These are phyloP conservation scores for Rhypophila decipiens DNA, from an alignment of 495 filamentous ascomycete species.

Conservation along the genomic window DNA sequence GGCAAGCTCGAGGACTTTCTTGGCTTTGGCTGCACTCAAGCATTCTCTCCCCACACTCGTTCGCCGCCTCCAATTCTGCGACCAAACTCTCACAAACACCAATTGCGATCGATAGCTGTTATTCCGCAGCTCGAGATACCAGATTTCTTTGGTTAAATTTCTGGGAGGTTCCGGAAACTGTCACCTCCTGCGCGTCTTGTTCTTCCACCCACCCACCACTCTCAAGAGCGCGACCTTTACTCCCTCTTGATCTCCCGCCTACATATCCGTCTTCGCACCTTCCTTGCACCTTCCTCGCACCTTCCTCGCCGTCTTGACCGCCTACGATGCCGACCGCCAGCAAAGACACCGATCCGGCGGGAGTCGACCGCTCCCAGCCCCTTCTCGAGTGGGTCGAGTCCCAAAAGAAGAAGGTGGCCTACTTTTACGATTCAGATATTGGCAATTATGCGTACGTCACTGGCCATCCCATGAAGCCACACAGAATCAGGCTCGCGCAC, in stretches of 20 bases:
- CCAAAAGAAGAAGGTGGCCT: slow-evolving; percentile 69
- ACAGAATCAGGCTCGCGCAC: slow-evolving; percentile 94
- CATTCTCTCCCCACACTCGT: not conserved
- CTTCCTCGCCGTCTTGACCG: no score
- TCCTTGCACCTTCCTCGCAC: no score
- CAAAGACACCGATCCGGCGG: slow-evolving; percentile 22
- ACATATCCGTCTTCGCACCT: no score
- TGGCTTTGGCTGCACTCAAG: not conserved
- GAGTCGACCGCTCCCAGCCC: slow-evolving; percentile 26
- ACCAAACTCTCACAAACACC: not conserved
- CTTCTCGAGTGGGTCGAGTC: slow-evolving; percentile 24
- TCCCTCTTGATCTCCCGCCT: no score
- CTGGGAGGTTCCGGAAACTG: no score
- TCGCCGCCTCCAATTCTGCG: not conserved
- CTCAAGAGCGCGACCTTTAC: no score
- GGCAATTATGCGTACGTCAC: slow-evolving; percentile 96
- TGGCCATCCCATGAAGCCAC: slow-evolving; percentile 98
- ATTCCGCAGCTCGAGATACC: not conserved
- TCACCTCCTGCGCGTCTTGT: no score
- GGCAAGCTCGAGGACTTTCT: not conserved
- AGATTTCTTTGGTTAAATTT: no score
- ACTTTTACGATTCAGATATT: slow-evolving; percentile 97
- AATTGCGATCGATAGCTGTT: not conserved
- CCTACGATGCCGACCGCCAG: slow-evolving; percentile 15
- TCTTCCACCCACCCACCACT: no score